Percentiles rank a stretch among this genome's conserved stretches.
phyloP scores from a whole-genome alignment of 805 yeast genomes.

The Barnettozyma pratensis region DNA sequence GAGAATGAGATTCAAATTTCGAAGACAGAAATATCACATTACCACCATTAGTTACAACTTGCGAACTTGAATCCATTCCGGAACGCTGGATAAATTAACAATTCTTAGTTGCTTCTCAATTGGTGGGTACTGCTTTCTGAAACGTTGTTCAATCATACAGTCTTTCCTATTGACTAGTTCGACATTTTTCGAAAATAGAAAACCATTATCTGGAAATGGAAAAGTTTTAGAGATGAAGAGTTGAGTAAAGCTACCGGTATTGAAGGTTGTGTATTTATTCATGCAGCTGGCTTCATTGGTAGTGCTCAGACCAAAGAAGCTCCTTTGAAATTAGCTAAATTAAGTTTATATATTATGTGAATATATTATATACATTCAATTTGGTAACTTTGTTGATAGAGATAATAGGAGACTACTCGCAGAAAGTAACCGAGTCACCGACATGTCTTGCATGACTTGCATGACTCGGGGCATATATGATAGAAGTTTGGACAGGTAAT shows the following conservation, averaged over 20 bases:
- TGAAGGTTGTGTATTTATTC: constrained; percentile 84
- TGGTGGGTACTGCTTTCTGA: constrained; percentile 80
- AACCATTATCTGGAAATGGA: constrained; percentile 86
- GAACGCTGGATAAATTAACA: constrained; percentile 58
- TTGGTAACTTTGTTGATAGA: no score
- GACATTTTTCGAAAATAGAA: constrained; percentile 82
- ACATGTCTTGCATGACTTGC: no score
- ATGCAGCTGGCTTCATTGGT: constrained; percentile 97
- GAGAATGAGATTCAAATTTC: constrained; percentile 46
- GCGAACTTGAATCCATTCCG: constrained; percentile 79
- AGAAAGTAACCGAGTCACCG: no score
- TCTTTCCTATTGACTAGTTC: constrained; percentile 88
- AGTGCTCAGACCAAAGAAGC: constrained; percentile 81
- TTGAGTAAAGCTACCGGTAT: constrained; percentile 73
- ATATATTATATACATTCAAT: no score
- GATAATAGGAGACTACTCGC: no score
- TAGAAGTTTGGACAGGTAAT: no score
- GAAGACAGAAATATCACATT: constrained; percentile 68
- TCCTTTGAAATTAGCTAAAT: constrained; percentile 66
- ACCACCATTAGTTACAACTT: constrained; percentile 56
- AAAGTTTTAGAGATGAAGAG: constrained; percentile 92
- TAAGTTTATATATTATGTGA: constrained; percentile 25
- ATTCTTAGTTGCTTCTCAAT: constrained; percentile 64
- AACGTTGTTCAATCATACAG: constrained; percentile 67
- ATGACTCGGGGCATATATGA: no score